phyloP scores from a whole-genome alignment of 441 rosid genomes.

The Erodium trifolium region DNA sequence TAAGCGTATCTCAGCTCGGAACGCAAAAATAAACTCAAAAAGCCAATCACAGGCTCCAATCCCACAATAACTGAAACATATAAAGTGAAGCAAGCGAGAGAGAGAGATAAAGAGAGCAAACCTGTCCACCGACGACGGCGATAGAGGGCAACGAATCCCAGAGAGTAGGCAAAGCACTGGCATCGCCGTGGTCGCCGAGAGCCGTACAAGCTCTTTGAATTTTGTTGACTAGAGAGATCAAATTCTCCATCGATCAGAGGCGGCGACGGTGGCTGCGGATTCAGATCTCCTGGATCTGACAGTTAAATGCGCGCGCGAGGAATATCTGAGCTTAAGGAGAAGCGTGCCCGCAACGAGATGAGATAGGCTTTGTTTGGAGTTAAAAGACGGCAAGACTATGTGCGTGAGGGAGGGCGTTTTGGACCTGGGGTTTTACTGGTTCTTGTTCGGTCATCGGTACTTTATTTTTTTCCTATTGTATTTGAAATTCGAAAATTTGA shows the following conservation, averaged over 20 bases:
- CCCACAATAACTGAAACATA: background rate
- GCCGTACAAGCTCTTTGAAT: slow-evolving; percentile 99
- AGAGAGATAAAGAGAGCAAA: slow-evolving; percentile 12
- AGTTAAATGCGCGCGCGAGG: background rate
- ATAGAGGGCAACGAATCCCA: slow-evolving; percentile 96
- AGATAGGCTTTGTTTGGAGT: background rate
- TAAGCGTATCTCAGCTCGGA: too few species aligned
- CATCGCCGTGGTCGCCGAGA: slow-evolving; percentile 96
- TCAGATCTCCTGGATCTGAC: slow-evolving; percentile 47
- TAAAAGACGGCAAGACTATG: background rate
- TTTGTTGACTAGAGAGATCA: slow-evolving; percentile 86
- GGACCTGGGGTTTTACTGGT: background rate
- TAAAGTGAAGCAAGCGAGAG: background rate
- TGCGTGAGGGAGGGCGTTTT: background rate
- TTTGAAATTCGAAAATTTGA: background rate
- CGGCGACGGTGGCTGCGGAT: slow-evolving; percentile 14
- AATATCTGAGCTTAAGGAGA: background rate
- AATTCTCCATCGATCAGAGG: slow-evolving; percentile 54
- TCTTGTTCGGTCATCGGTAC: background rate
- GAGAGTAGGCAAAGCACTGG: slow-evolving; percentile 79
- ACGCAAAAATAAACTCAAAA: background rate
- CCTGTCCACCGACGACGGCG: slow-evolving; percentile 99
- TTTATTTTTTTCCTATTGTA: too few species aligned
- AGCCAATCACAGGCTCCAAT: background rate
- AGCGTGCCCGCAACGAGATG: background rate